These are phyloP conservation scores for Aureobasidium lini DNA, from an alignment of 2,329 filamentous ascomycete genomes.

Conservation along the genomic window DNA sequence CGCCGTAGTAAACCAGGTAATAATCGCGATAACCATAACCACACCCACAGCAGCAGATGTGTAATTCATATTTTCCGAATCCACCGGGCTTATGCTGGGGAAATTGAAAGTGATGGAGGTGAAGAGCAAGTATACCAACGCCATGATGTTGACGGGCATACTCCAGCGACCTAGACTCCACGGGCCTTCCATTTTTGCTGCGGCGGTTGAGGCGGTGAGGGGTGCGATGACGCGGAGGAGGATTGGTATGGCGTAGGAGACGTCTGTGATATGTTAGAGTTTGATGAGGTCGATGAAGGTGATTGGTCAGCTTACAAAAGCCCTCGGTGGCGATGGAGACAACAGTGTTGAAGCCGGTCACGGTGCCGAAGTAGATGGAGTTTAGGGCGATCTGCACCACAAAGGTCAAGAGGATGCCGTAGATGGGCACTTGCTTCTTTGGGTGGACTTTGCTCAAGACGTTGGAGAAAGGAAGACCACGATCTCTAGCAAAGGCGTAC, in stretches of 20 bases:
- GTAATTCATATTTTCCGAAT: constrained; percentile 51
- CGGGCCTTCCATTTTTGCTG: constrained; percentile 33
- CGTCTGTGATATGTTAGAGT: constrained; percentile 28
- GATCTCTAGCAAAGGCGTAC: constrained; percentile 44
- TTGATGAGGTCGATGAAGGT: not conserved
- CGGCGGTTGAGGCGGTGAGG: constrained; percentile 34
- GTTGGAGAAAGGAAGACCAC: constrained; percentile 46
- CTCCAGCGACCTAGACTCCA: constrained; percentile 41
- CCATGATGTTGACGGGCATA: constrained; percentile 41
- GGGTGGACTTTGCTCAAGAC: constrained; percentile 31
- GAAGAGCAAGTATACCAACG: constrained; percentile 47
- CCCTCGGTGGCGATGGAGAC: constrained; percentile 51
- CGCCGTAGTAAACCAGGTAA: constrained; percentile 48
- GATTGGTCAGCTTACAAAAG: constrained; percentile 38
- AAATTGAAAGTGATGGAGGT: constrained; percentile 52
- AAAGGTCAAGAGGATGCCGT: constrained; percentile 16
- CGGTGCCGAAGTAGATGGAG: constrained; percentile 20
- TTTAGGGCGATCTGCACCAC: constrained; percentile 17
- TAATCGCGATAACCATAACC: constrained; percentile 43
- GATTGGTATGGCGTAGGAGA: constrained; percentile 52
- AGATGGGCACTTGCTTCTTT: constrained; percentile 14
- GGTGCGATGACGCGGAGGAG: constrained; percentile 43
- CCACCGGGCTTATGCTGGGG: constrained; percentile 44
- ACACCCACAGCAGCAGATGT: constrained; percentile 49
- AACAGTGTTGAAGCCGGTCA: constrained; percentile 17